phyloP scores from a whole-genome alignment of 768 basidiomycete species.

The Russula vinacea region DNA sequence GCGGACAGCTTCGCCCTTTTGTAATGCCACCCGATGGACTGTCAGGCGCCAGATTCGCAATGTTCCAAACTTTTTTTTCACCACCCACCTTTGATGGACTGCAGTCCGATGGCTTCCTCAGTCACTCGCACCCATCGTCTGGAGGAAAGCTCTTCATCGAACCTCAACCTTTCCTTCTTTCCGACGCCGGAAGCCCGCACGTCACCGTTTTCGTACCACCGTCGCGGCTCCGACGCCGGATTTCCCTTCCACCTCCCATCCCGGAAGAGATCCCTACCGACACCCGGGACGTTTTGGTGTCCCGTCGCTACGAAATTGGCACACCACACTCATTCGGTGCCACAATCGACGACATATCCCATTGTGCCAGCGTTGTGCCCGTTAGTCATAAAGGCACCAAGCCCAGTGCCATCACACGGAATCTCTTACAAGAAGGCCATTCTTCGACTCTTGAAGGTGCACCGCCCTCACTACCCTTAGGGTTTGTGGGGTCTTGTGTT shows the following conservation, averaged over 20 bases:
- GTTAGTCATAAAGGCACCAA: background rate
- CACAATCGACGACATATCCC: conserved; percentile 2
- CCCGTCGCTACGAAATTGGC: background rate
- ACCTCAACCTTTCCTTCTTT: background rate
- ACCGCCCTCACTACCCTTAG: background rate
- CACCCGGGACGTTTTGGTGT: background rate
- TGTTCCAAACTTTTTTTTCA: conserved; percentile 17
- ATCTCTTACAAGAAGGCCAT: background rate
- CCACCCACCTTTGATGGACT: conserved; percentile 8
- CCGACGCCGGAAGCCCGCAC: background rate
- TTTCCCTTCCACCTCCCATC: conserved; percentile 1
- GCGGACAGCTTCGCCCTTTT: conserved; percentile 13
- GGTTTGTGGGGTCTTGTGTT: background rate
- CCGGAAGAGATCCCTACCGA: background rate
- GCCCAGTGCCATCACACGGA: background rate
- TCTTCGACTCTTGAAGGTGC: background rate
- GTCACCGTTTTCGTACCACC: background rate
- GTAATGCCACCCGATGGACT: conserved; percentile 5
- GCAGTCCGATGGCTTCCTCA: conserved; percentile 2
- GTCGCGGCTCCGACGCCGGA: background rate
- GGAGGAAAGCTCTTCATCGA: conserved; percentile 18
- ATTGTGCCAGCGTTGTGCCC: background rate
- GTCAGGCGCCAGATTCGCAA: conserved; percentile 13
- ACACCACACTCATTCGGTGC: background rate
- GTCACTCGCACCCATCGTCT: background rate